A percentile compares a stretch with the other conserved stretches of the same genome.
These are phyloP conservation scores for Termitomyces eurrhizus DNA, from an alignment of 768 basidiomycete genomes.

Conservation along the genomic window DNA sequence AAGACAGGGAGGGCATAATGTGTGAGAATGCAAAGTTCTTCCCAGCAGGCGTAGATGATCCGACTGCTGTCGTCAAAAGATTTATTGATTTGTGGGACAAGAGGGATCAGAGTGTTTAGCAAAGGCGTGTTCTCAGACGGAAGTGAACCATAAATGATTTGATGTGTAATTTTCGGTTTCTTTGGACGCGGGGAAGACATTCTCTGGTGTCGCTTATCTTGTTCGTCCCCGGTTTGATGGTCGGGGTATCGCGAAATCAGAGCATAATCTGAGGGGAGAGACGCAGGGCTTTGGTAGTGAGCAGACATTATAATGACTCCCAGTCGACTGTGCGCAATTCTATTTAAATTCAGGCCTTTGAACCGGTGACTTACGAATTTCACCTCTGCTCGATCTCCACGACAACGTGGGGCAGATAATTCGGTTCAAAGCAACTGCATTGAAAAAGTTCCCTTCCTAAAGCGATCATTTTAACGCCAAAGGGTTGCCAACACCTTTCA, in stretches of 20 bases:
- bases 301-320: conserved; percentile 22
- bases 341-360: not conserved
- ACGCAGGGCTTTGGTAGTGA: conserved; percentile 53
- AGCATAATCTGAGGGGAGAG: conserved; percentile 64
- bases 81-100: conserved; percentile 59
- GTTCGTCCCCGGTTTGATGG: conserved; percentile 18
- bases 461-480: not conserved
- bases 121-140: conserved; percentile 56
- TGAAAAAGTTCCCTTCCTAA: not conserved
- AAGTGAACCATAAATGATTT: conserved; percentile 10
- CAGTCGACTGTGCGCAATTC: not conserved
- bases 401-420: not conserved
- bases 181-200: conserved; percentile 9
- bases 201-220: not conserved
- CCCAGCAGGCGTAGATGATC: conserved; percentile 35
- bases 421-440: not conserved
- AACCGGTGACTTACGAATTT: not conserved
- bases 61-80: conserved; percentile 26
- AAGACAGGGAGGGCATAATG: conserved; percentile 71
- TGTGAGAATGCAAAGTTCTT: conserved; percentile 56
- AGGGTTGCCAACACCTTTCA: not conserved
- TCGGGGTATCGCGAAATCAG: conserved; percentile 50
- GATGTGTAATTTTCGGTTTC: conserved; percentile 9
- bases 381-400: not conserved
- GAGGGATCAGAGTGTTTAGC: conserved; percentile 48